Base-by-base conservation (phyloP, 75 land plant genomes). In the Chamaecyparis obtusa region DNA sequence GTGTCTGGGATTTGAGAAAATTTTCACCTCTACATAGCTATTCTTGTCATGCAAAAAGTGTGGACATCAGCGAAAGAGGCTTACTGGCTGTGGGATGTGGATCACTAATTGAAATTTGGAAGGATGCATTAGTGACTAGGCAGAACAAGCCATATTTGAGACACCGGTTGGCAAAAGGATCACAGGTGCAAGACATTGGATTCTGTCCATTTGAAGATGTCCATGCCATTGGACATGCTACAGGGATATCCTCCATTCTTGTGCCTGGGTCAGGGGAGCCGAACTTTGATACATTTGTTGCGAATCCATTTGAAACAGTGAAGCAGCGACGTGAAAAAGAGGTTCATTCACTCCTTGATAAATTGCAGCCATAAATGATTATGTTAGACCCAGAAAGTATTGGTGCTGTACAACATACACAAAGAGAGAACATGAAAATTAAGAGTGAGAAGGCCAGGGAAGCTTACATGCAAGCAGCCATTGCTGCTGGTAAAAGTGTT, bases 181-280 rank as follows among this genome's bases (percentile, higher is more conserved):
- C 92, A 85, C 95, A 96, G 86, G 85, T 92, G 10, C 87, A 89
- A 77, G 94, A 93, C 79, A 87, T 95, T 15, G 32, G 56, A 16
- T 98, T 98, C 90, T 89, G 97, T 76, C 97, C 99, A 35, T 98
- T 96, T 84, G 99, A 98, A 83, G 99, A 98, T 90, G 96, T 94
- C 41, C 77, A 96, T 37, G 94, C 93, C 3, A 87, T 94, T 69
- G 97, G 99, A 16, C 99, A 98, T 90, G 92, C 97, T 7, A 91
- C 80, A 89, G 99, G 99, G 17, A 87, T 94, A 82, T 94, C 99
- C 32, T 92, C 92, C 49, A 94, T 97, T 64, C 93, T 98, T 76
- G 91, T 98, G 35, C 99, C 99, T 13, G 99, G 99, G 11, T 89
- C 97, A 36, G 99, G 99, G 9, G 99, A 98, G 83, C 96, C 99